Percentiles rank a stretch among this genome's conserved stretches.
phyloP scores from a whole-genome alignment of 2,329 filamentous ascomycete genomes.

The Tolypocladium tropicale region DNA sequence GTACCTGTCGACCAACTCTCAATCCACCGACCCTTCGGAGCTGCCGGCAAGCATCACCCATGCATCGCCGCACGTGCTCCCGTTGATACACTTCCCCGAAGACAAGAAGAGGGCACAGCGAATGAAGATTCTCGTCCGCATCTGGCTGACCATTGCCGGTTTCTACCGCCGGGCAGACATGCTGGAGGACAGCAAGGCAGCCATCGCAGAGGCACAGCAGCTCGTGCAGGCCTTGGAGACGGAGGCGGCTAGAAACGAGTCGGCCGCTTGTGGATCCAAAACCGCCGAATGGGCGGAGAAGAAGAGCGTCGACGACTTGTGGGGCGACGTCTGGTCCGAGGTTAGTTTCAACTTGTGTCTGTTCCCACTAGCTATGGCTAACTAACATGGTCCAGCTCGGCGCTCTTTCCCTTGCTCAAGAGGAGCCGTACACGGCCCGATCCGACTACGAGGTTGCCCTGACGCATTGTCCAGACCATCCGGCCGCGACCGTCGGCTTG shows the following conservation, averaged over 20 bases:
- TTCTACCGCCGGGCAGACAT: constrained; percentile 78
- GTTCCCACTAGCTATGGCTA: neutral
- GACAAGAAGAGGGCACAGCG: constrained; percentile 41
- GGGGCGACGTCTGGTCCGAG: constrained; percentile 75
- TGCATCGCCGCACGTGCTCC: constrained; percentile 36
- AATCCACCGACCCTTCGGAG: constrained; percentile 28
- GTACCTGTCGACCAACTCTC: constrained; percentile 29
- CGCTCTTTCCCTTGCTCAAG: constrained; percentile 52
- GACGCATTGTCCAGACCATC: constrained; percentile 69
- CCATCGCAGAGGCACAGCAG: constrained; percentile 71
- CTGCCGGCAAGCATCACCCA: constrained; percentile 28
- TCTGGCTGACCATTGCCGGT: constrained; percentile 85
- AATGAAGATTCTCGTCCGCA: constrained; percentile 52
- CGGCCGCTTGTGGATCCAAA: constrained; percentile 51
- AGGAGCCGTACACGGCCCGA: constrained; percentile 57
- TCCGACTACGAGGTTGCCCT: constrained; percentile 75
- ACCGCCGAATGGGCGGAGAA: constrained; percentile 66
- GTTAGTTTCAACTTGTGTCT: constrained; percentile 38
- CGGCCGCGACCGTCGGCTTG: constrained; percentile 68
- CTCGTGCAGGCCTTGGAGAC: constrained; percentile 62
- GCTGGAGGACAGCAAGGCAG: constrained; percentile 69
- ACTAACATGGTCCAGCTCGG: constrained; percentile 46
- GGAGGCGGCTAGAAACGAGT: constrained; percentile 51
- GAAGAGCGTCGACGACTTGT: constrained; percentile 73
- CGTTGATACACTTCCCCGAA: constrained; percentile 43